Evolutionary conservation across 306 rosid species (phyloP).

Genomic region (Aeschynomene evenia): DNA sequence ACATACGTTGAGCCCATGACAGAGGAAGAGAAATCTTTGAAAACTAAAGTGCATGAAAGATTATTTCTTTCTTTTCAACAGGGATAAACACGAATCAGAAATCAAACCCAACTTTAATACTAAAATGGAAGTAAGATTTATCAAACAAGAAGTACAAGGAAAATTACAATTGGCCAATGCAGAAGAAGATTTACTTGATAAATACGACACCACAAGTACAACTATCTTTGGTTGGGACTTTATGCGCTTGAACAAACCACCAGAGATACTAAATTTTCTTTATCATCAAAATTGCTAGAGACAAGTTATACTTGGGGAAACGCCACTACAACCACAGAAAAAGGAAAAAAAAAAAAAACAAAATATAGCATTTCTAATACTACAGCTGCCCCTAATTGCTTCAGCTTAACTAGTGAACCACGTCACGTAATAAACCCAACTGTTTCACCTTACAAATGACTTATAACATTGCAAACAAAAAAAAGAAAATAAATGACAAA

Average conservation of each 20-base stretch:
- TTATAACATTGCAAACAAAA: conserved; percentile 17
- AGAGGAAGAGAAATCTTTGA: too few relatives aligned
- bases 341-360: background rate
- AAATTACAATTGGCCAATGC: too few relatives aligned
- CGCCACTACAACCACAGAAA: conserved; percentile 29
- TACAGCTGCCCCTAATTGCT: conserved; percentile 32
- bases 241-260: background rate
- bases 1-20: too few relatives aligned
- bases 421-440: conserved; percentile 32
- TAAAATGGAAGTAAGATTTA: too few relatives aligned
- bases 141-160: too few relatives aligned
- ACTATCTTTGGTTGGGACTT: background rate
- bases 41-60: too few relatives aligned
- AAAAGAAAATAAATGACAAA: conserved; percentile 28
- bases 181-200: background rate
- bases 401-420: conserved; percentile 29
- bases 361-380: conserved; percentile 39
- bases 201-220: background rate
- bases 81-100: too few relatives aligned
- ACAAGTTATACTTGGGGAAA: conserved; percentile 33
- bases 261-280: conserved; percentile 27
- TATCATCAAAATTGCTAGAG: conserved; percentile 45
- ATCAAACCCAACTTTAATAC: too few relatives aligned
- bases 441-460: conserved; percentile 28
- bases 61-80: too few relatives aligned